Percentiles rank a stretch among this genome's conserved stretches.
phyloP scores from a whole-genome alignment of 1,139 yeast species.

The Yueomyces sp. region DNA sequence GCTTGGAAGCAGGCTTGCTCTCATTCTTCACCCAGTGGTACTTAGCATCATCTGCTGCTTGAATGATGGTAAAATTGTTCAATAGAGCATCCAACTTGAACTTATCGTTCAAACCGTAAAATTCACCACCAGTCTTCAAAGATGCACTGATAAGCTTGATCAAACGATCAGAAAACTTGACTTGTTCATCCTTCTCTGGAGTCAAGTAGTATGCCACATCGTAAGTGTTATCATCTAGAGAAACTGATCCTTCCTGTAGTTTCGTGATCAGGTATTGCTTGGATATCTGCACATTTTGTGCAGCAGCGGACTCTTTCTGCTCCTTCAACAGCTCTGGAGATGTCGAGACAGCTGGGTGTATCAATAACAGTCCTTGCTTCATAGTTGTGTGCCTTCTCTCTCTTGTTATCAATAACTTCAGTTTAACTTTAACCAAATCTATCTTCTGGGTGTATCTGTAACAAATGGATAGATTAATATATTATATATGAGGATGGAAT shows the following conservation, averaged over 20 bases:
- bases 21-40: conserved; percentile 20
- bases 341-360: conserved; percentile 66
- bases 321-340: conserved; percentile 37
- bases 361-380: conserved; percentile 35
- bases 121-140: conserved; percentile 13
- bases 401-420: neutral
- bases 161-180: conserved; percentile 19
- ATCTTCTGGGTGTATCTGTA: too few species aligned
- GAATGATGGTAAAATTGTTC: conserved; percentile 18
- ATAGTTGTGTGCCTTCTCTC: neutral
- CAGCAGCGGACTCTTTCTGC: conserved; percentile 25
- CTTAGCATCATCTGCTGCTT: conserved; percentile 2
- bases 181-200: conserved; percentile 32
- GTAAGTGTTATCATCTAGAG: conserved; percentile 32
- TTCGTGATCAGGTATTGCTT: conserved; percentile 46
- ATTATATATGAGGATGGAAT: too few species aligned
- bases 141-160: conserved; percentile 14
- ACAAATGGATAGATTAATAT: too few species aligned
- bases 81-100: conserved; percentile 22
- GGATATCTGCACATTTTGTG: conserved; percentile 10
- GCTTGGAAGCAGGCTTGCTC: neutral
- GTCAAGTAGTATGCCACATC: conserved; percentile 44
- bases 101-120: conserved; percentile 19
- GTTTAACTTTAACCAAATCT: too few species aligned
- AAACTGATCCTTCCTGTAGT: conserved; percentile 45